A percentile compares a stretch with the other conserved stretches of the same genome.
Evolutionary conservation across 345 rosid species (phyloP).

Genomic region (Psidium guajava): DNA sequence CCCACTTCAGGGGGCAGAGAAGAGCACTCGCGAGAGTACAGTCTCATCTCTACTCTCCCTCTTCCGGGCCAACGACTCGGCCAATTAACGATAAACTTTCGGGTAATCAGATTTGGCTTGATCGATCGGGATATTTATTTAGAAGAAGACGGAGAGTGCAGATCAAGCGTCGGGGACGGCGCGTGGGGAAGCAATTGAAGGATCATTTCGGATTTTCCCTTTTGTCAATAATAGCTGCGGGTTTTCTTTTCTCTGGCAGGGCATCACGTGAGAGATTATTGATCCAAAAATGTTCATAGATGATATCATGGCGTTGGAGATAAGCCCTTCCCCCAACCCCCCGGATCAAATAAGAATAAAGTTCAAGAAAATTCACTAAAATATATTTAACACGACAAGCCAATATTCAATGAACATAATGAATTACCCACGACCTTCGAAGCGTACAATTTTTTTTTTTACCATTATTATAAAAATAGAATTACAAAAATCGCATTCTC

Average conservation of each 20-base stretch:
- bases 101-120: not conserved
- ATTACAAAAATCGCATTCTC: no score
- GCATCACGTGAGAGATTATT: not conserved
- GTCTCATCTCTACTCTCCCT: not conserved
- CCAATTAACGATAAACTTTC: not conserved
- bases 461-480: no score
- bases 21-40: not conserved
- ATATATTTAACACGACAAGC: no score
- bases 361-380: no score
- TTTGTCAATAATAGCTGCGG: not conserved
- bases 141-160: not conserved
- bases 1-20: not conserved
- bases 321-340: no score
- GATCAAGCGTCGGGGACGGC: not conserved
- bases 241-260: not conserved
- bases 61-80: not conserved
- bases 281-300: no score
- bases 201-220: not conserved
- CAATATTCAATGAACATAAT: no score
- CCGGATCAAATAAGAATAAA: no score
- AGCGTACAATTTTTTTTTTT: no score
- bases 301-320: no score
- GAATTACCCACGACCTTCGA: no score
- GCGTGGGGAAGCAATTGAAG: not conserved
- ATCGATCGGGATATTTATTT: not conserved